These are phyloP conservation scores for Nitzschia sp. DNA, from an alignment of 108 stramenopile genomes.

Conservation along the genomic window DNA sequence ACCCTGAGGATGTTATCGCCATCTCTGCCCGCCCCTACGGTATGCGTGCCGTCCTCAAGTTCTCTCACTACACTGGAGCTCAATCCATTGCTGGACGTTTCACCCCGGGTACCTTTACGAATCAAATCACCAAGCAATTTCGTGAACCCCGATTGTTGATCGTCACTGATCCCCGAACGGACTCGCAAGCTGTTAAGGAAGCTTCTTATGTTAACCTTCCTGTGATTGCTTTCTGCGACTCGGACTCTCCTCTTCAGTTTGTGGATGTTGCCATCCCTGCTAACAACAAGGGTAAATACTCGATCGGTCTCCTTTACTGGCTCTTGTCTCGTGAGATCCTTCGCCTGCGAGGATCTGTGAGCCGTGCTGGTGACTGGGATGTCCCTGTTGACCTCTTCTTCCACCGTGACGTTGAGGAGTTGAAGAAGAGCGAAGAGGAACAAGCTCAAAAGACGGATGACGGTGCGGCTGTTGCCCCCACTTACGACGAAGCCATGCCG, in stretches of 20 bases:
- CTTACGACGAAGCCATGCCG: constrained; percentile 57
- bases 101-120: constrained; percentile 99
- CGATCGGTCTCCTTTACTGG: constrained; percentile 99
- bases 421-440: constrained; percentile 98
- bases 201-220: constrained; percentile 98
- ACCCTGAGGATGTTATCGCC: constrained; percentile 98
- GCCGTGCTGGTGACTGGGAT: constrained; percentile 90
- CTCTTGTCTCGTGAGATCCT: constrained; percentile 98
- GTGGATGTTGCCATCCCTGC: constrained; percentile 99
- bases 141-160: constrained; percentile 98
- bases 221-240: constrained; percentile 99
- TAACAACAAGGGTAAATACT: constrained; percentile 99
- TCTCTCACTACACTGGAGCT: constrained; percentile 99
- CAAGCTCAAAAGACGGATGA: constrained; percentile 90
- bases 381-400: constrained; percentile 99
- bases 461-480: constrained; percentile 54
- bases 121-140: constrained; percentile 99
- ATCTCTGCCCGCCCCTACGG: constrained; percentile 99
- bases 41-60: constrained; percentile 99
- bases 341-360: constrained; percentile 95
- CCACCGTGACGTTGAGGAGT: constrained; percentile 99
- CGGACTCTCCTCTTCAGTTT: constrained; percentile 98
- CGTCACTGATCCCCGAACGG: constrained; percentile 98
- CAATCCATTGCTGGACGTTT: constrained; percentile 98
- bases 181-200: constrained; percentile 96